A percentile compares a stretch with the other conserved stretches of the same genome.
These are phyloP conservation scores for Colletotrichum higginsianum DNA, from an alignment of 2,329 filamentous ascomycete species.

Conservation along the genomic window DNA sequence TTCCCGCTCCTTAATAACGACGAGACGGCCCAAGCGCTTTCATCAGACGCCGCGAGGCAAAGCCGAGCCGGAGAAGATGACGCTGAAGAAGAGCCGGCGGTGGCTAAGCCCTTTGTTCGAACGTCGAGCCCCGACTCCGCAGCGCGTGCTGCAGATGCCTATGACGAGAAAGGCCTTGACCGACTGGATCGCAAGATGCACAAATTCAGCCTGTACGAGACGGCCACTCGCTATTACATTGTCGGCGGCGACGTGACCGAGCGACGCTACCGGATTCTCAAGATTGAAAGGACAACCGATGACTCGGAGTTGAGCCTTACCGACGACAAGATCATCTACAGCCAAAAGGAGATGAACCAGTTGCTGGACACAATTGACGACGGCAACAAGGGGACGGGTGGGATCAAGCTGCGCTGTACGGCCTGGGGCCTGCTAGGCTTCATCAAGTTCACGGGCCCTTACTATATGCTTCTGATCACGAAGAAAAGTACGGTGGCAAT, in stretches of 20 bases:
- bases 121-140: slow-evolving; percentile 66
- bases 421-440: slow-evolving; percentile 97
- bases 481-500: slow-evolving; percentile 97
- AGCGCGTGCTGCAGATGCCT: slow-evolving; percentile 49
- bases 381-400: slow-evolving; percentile 91
- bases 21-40: slow-evolving; percentile 49
- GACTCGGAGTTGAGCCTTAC: slow-evolving; percentile 83
- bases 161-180: slow-evolving; percentile 52
- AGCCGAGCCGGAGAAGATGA: slow-evolving; percentile 59
- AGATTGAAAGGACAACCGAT: slow-evolving; percentile 90
- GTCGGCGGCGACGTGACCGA: slow-evolving; percentile 94
- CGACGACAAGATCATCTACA: slow-evolving; percentile 96
- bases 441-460: slow-evolving; percentile 94
- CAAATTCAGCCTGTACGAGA: slow-evolving; percentile 98
- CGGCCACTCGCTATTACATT: slow-evolving; percentile 92
- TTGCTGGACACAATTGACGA: slow-evolving; percentile 96
- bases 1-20: slow-evolving; percentile 57
- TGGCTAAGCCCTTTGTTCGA: slow-evolving; percentile 71
- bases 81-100: slow-evolving; percentile 71
- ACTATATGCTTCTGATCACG: slow-evolving; percentile 97
- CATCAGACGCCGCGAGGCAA: slow-evolving; percentile 44
- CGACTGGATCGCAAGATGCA: slow-evolving; percentile 80
- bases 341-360: slow-evolving; percentile 91
- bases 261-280: slow-evolving; percentile 89
- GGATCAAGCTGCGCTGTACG: slow-evolving; percentile 89